Evolutionary conservation across 768 basidiomycete genomes (phyloP).

Genomic region (Lyophyllum semitale): DNA sequence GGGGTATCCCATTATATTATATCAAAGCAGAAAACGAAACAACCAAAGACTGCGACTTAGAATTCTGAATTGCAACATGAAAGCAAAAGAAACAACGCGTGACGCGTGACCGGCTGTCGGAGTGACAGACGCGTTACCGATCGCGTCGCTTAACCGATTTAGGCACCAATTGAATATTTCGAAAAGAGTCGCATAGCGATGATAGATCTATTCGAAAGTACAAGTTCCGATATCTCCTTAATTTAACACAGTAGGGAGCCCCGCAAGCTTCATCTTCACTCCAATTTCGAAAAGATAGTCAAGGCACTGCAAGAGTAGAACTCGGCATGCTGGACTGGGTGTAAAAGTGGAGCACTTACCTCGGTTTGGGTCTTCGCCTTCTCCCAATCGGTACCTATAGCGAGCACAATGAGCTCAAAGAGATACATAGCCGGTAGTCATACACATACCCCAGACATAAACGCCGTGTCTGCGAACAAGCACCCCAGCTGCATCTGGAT

Average conservation of each 20-base stretch:
- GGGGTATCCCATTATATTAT: neutral
- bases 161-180: no score
- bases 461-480: slow-evolving; percentile 81
- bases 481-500: slow-evolving; percentile 77
- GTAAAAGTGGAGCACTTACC: slow-evolving; percentile 32
- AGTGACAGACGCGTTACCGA: slow-evolving; percentile 22
- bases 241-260: slow-evolving; percentile 49
- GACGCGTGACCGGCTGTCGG: neutral
- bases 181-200: no score
- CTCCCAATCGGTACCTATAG: slow-evolving; percentile 71
- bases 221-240: slow-evolving; percentile 2
- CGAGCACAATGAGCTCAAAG: slow-evolving; percentile 5
- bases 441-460: slow-evolving; percentile 78
- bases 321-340: neutral
- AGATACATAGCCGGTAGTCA: neutral
- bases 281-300: slow-evolving; percentile 91
- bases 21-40: neutral
- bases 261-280: slow-evolving; percentile 77
- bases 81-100: neutral
- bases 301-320: slow-evolving; percentile 65
- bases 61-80: neutral
- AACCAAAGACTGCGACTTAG: neutral
- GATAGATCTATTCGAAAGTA: neutral
- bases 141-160: slow-evolving; percentile 15
- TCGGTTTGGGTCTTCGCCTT: slow-evolving; percentile 90